Evolutionary conservation across 129 eudicot genomes (phyloP), one percentile per base, ranked within the genome.

Genomic region (Scalesia atractyloides): DNA sequence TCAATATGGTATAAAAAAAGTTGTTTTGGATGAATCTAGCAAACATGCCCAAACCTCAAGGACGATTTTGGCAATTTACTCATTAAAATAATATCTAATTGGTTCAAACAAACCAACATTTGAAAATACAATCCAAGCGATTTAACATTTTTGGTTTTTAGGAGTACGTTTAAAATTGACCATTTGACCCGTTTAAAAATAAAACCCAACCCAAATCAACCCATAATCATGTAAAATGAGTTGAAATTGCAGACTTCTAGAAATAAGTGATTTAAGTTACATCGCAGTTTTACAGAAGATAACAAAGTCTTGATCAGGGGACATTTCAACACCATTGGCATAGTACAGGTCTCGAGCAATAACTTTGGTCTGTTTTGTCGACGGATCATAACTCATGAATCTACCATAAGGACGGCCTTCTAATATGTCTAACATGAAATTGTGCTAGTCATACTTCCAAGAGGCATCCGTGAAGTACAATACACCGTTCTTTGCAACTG

Each of bases 391-490:
- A 77, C 97, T 88, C 87, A 95, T 12, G 51, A 95, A 74, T 85
- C 99, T 84, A 18, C 99, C 97, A 30, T 88, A 8, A 5, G 99
- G 97, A 10, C 94, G 79, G 16, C 91, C 86, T 65, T 85, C 99
- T 0, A 84, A 13, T 11, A 83, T 0, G 78, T 84, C 97, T 22
- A 67, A 53, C 5, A 62, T 2, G 64, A 10, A 22, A 5, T 88
- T 66, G 0, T 73, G 59, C 46, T 83, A 62, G 8, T 50, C 44
- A 81, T 95, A 83, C 46, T 86, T 95, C 76, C 66, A 74, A 0
- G 97, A 88, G 64, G 99, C 99, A 70, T 95, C 99, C 0, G 96
- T 88, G 84, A 95, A 95, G 70, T 95, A 95, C 47, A 95, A 67
- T 2, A 76, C 49, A 7, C 99, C 99, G 49, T 90, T 84, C 26